These are phyloP conservation scores for Pseudogymnoascus sp. DNA, from an alignment of 2,329 filamentous ascomycete species.

Conservation along the genomic window DNA sequence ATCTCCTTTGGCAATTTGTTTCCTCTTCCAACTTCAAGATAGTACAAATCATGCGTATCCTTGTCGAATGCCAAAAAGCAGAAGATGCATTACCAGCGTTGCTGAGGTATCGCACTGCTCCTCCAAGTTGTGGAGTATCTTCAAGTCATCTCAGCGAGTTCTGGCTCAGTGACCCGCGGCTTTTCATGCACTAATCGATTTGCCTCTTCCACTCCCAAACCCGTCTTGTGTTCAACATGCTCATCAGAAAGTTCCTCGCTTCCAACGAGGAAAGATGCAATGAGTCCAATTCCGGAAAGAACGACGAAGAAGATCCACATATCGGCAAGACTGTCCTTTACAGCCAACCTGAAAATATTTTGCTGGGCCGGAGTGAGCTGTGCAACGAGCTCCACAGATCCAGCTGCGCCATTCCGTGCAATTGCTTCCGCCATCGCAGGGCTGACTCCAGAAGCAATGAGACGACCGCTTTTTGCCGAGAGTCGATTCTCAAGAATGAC, in stretches of 20 bases:
- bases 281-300: conserved; percentile 22
- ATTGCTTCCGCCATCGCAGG: conserved; percentile 23
- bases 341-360: conserved; percentile 5
- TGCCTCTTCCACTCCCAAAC: conserved; percentile 24
- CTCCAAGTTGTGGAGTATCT: conserved; percentile 3
- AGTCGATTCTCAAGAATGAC: conserved; percentile 75
- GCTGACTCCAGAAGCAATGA: conserved; percentile 14
- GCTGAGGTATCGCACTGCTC: conserved; percentile 5
- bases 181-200: conserved; percentile 12
- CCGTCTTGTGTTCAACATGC: conserved; percentile 45
- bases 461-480: conserved; percentile 32
- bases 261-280: conserved; percentile 36
- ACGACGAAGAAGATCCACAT: conserved; percentile 13
- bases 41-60: conserved; percentile 1
- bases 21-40: conserved; percentile 8
- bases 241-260: conserved; percentile 37
- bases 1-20: conserved; percentile 11
- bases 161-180: conserved; percentile 11
- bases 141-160: conserved; percentile 11
- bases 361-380: conserved; percentile 12
- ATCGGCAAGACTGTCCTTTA: conserved; percentile 10
- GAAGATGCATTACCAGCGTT: conserved; percentile 5
- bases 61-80: conserved; percentile 1
- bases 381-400: conserved; percentile 11
- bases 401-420: conserved; percentile 12